These are phyloP conservation scores for Boletus reticulatus DNA, from an alignment of 768 basidiomycete genomes.

Conservation along the genomic window DNA sequence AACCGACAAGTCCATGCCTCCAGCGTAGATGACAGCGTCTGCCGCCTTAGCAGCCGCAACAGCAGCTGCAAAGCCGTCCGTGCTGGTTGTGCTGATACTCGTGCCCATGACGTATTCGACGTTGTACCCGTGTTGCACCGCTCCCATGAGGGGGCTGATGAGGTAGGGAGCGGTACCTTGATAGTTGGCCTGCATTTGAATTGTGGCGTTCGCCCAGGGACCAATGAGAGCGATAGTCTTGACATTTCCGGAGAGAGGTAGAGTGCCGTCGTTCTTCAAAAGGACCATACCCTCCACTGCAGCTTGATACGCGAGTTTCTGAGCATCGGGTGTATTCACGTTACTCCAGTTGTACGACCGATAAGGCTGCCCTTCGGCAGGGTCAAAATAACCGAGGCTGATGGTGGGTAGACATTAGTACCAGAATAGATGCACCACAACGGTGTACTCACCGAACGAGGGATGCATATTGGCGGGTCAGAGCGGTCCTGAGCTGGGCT, in stretches of 20 bases:
- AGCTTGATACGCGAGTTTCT: slow-evolving; percentile 47
- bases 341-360: slow-evolving; percentile 48
- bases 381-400: slow-evolving; percentile 59
- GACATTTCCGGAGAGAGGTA: slow-evolving; percentile 47
- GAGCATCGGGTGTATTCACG: slow-evolving; percentile 47
- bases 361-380: slow-evolving; percentile 39
- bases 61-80: slow-evolving; percentile 48
- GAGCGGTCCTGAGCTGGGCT: slow-evolving; percentile 40
- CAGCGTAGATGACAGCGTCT: slow-evolving; percentile 51
- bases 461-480: slow-evolving; percentile 49
- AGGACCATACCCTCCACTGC: slow-evolving; percentile 56
- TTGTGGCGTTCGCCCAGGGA: slow-evolving; percentile 56
- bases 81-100: slow-evolving; percentile 36
- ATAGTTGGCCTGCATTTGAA: slow-evolving; percentile 59
- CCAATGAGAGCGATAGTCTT: slow-evolving; percentile 59
- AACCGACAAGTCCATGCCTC: slow-evolving; percentile 43
- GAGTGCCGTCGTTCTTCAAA: slow-evolving; percentile 60
- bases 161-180: slow-evolving; percentile 53
- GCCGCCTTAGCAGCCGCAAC: slow-evolving; percentile 46
- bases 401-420: not conserved
- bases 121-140: slow-evolving; percentile 45
- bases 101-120: slow-evolving; percentile 46
- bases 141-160: slow-evolving; percentile 50
- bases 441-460: slow-evolving; percentile 42
- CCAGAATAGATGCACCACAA: slow-evolving; percentile 11